A percentile compares a stretch with the other conserved stretches of the same genome.
Conservation (phyloP, 2,329 filamentous ascomycete species). For the Incumbomyces delicatus region DNA sequence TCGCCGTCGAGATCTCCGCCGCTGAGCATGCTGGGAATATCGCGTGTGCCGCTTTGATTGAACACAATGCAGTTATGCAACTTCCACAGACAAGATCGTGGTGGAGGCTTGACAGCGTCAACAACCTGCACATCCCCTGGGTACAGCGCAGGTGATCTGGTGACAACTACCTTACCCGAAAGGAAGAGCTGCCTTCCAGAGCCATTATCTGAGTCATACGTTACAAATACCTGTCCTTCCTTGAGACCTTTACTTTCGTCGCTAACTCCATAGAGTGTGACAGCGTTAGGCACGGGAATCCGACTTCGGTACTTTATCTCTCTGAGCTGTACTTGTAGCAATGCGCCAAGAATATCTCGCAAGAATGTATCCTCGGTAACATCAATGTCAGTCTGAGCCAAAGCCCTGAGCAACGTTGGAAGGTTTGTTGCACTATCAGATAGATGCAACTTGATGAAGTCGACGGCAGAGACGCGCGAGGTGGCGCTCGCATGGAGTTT, state of each 20-base stretch:
- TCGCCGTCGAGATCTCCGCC: conserved; percentile 82
- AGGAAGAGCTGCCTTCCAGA: conserved; percentile 20
- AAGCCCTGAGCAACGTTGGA: conserved; percentile 50
- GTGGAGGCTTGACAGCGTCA: conserved; percentile 49
- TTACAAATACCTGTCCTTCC: conserved; percentile 60
- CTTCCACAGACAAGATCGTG: conserved; percentile 48
- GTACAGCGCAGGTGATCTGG: conserved; percentile 70
- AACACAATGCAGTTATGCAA: conserved; percentile 71
- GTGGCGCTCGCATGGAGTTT: conserved; percentile 51
- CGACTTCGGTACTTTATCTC: conserved; percentile 69
- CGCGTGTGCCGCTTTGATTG: conserved; percentile 58
- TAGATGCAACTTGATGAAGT: conserved; percentile 53
- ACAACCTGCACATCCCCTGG: conserved; percentile 69
- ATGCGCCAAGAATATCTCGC: conserved; percentile 58
- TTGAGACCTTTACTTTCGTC: conserved; percentile 64
- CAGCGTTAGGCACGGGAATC: conserved; percentile 59
- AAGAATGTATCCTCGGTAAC: conserved; percentile 62
- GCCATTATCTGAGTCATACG: conserved; percentile 34
- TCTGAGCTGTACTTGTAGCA: conserved; percentile 60
- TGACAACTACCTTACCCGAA: conserved; percentile 50
- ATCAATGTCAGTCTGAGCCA: conserved; percentile 50
- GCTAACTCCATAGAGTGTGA: conserved; percentile 75
- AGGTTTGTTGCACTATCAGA: conserved; percentile 54
- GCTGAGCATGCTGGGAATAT: conserved; percentile 67
- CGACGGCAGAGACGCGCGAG: conserved; percentile 51